phyloP scores from a whole-genome alignment of 108 stramenopile species.

The Thalassiosira profunda region DNA sequence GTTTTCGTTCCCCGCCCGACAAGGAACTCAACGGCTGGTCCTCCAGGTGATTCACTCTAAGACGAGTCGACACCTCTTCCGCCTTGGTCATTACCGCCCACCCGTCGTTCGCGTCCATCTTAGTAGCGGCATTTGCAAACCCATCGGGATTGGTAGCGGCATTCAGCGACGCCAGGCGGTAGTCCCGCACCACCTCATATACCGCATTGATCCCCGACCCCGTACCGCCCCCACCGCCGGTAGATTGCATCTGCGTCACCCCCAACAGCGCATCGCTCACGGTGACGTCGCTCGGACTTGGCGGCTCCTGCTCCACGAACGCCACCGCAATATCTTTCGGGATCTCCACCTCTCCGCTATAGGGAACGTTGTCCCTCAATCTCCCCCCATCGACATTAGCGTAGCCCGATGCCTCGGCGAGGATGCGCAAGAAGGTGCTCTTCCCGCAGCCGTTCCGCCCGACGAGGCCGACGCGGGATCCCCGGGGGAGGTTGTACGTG shows the following conservation, averaged over 20 bases:
- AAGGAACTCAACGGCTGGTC: conserved; percentile 64
- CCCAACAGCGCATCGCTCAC: conserved; percentile 83
- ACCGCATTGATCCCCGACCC: conserved; percentile 34
- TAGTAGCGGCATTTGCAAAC: conserved; percentile 66
- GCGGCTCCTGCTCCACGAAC: conserved; percentile 87
- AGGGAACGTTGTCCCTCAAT: conserved; percentile 43
- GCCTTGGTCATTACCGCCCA: conserved; percentile 83
- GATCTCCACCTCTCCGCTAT: conserved; percentile 57
- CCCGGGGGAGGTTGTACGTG: conserved; percentile 74
- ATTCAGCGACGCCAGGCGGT: conserved; percentile 50
- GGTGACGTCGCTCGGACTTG: conserved; percentile 59
- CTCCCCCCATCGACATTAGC: conserved; percentile 11
- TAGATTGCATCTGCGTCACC: conserved; percentile 24
- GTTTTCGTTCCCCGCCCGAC: conserved; percentile 84
- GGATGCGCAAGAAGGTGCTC: conserved; percentile 69
- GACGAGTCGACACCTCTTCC: conserved; percentile 77
- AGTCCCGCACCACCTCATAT: conserved; percentile 65
- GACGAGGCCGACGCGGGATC: conserved; percentile 68
- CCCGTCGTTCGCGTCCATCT: conserved; percentile 72
- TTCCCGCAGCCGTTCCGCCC: conserved; percentile 87
- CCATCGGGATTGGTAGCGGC: conserved; percentile 64
- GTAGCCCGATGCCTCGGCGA: conserved; percentile 56
- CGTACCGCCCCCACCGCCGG: background rate
- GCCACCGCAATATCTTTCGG: conserved; percentile 60
- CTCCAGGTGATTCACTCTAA: conserved; percentile 71